phyloP scores from a whole-genome alignment of 176 grass and related monocot species.

The Oryza brachyantha region DNA sequence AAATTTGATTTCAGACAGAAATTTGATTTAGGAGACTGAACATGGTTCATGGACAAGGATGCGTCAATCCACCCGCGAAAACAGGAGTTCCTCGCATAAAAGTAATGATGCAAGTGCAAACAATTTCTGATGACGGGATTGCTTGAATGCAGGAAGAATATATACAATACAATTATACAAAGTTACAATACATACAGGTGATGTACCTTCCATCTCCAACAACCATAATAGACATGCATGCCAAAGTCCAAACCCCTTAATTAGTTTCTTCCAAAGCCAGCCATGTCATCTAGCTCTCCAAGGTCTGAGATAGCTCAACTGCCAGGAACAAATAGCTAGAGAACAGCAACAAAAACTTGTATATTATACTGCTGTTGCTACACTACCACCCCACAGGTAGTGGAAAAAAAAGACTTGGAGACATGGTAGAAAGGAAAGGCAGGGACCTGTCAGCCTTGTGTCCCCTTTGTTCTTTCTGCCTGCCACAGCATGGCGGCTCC shows the following conservation, averaged over 20 bases:
- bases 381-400: not conserved
- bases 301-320: constrained; percentile 52
- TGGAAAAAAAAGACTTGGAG: constrained; percentile 28
- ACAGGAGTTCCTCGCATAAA: constrained; percentile 7
- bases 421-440: constrained; percentile 39
- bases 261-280: constrained; percentile 7
- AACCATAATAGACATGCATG: constrained; percentile 31
- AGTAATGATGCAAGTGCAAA: constrained; percentile 27
- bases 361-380: constrained; percentile 9
- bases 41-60: constrained; percentile 13
- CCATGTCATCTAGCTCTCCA: constrained; percentile 15
- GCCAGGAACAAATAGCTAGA: constrained; percentile 27
- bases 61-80: constrained; percentile 12
- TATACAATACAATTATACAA: not conserved
- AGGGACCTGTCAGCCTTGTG: constrained; percentile 68
- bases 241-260: not conserved
- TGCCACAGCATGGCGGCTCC: constrained; percentile 45
- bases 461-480: constrained; percentile 37
- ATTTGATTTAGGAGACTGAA: constrained; percentile 1
- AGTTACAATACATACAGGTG: not conserved
- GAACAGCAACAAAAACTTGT: constrained; percentile 24
- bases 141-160: constrained; percentile 3
- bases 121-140: constrained; percentile 18
- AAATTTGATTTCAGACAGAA: not conserved
- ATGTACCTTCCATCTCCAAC: constrained; percentile 16